Evolutionary conservation across 2,329 filamentous ascomycete species (phyloP).

Genomic region (Nothophoma quercina): DNA sequence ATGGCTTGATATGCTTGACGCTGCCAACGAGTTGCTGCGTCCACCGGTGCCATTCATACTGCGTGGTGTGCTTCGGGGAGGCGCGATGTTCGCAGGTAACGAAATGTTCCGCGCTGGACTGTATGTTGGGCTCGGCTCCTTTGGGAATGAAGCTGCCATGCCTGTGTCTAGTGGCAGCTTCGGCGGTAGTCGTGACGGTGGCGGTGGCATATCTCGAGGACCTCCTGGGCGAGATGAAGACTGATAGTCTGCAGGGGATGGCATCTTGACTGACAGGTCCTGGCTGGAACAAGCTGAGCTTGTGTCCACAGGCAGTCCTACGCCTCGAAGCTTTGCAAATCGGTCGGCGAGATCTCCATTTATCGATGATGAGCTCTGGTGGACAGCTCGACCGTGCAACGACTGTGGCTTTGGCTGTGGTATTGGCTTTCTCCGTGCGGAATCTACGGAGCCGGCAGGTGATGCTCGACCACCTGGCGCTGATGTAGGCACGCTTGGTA

Average conservation of each 20-base stretch:
- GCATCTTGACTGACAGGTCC: conserved; percentile 51
- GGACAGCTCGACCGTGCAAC: conserved; percentile 68
- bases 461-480: conserved; percentile 29
- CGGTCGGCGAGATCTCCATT: conserved; percentile 47
- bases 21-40: conserved; percentile 63
- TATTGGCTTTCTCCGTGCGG: conserved; percentile 42
- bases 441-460: conserved; percentile 28
- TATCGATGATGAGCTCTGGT: conserved; percentile 39
- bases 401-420: conserved; percentile 73
- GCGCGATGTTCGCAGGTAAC: conserved; percentile 69
- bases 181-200: conserved; percentile 38
- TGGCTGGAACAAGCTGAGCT: conserved; percentile 28
- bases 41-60: conserved; percentile 65
- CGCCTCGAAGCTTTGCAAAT: conserved; percentile 47
- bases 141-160: conserved; percentile 68
- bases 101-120: conserved; percentile 77
- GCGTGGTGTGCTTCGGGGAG: conserved; percentile 70
- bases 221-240: conserved; percentile 50
- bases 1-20: conserved; percentile 48
- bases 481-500: conserved; percentile 40
- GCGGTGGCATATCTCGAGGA: conserved; percentile 62
- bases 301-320: conserved; percentile 32
- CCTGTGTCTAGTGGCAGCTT: conserved; percentile 60
- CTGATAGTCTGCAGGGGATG: conserved; percentile 50
- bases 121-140: conserved; percentile 77